Base-by-base conservation (phyloP, 768 basidiomycete species). In the Sistotremastrum niveocremeum region DNA sequence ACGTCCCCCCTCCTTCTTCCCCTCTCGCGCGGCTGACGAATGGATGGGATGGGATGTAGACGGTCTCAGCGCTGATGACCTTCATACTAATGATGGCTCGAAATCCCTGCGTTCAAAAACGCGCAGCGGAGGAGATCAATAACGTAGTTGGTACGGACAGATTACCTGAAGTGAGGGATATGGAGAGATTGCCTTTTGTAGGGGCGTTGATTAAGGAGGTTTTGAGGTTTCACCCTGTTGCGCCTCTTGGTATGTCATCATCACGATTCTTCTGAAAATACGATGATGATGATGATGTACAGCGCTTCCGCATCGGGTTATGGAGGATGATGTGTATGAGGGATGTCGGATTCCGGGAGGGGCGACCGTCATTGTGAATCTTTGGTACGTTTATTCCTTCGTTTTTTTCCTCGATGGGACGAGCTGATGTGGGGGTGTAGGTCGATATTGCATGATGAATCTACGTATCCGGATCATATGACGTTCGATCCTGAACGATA, bases 141-240 rank as follows among this genome's bases (percentile, higher is more conserved):
- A 49, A 41, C 2, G 56, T 65, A 9, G 48, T 65, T 6, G 66
- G 68, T 3, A 51, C 31, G 28, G 50, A 51, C 4, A 55, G 60
- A 3, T 52, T 62, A 10, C 65, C 64, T 4, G 48, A 50, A 9
- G 54, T 62, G 12, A 49, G 20, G 6, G 62, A 65, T 35, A 51
- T 53, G 42, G 40, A 49, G 4, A 33, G 41, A 38, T 51, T 67
- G 9, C 63, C 64, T 4, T 65, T 61, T 28, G 35, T 62, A 0
- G 57, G 61, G 33, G 65, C 57, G 1, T 31, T 65, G 5, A 53
- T 53, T 36, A 51, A 59, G 6, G 67, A 67, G 48, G 56, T 49
- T 6, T 32, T 59, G 29, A 52, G 65, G 41, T 67, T 62, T 62
- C 51, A 53, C 28, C 57, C 62, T 4, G 54, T 52, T 28, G 35